Evolutionary conservation across 768 basidiomycete species (phyloP), one percentile per base, ranked within the genome.

Genomic region (Floccularia luteovirens): DNA sequence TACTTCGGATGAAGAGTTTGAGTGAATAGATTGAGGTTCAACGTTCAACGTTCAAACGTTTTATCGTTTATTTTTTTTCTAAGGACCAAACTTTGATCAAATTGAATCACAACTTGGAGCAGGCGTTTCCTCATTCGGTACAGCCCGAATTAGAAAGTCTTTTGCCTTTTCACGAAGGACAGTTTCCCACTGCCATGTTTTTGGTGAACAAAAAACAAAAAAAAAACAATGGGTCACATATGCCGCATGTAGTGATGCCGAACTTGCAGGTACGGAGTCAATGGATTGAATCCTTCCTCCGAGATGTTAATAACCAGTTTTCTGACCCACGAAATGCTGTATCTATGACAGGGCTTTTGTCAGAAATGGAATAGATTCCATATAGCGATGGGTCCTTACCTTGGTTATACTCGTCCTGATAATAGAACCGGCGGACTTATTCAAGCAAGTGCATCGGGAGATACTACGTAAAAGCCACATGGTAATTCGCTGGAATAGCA

Each of bases 401-500:
- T 72, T 65, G 20, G 50, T 47, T 31, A 79, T 69, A 24, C 62
- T 61, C 31, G 47, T 47, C 43, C 60, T 67, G 41, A 75, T 50
- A 24, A 52, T 55, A 16, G 55, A 48, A 3, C 43, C 52, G 35
- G 58, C 58, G 12, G 12, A 40, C 38, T 43, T 14, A 64, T 45
- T 32, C 59, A 57, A 43, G 61, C 32, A 19, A 59, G 48, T n/a
- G 69, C 65, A 12, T 59, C 51, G 2, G 57, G 16, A n/a, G 58
- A 63, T 4, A 79, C 64, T 0, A 75, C 73, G 10, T 82, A 67
- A 47, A 72, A 84, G 13, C 79, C 83, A 43, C 77, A 51, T 0
- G 82, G 82, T 2, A 80, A 51, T 52, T 86, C 82, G 3, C 83
- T 83, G 36, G 61, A 68, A 34, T 68, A 77, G 0, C 75, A 75